These are phyloP conservation scores for Stachybotrys echinatus DNA, from an alignment of 2,329 filamentous ascomycete genomes.

Conservation along the genomic window DNA sequence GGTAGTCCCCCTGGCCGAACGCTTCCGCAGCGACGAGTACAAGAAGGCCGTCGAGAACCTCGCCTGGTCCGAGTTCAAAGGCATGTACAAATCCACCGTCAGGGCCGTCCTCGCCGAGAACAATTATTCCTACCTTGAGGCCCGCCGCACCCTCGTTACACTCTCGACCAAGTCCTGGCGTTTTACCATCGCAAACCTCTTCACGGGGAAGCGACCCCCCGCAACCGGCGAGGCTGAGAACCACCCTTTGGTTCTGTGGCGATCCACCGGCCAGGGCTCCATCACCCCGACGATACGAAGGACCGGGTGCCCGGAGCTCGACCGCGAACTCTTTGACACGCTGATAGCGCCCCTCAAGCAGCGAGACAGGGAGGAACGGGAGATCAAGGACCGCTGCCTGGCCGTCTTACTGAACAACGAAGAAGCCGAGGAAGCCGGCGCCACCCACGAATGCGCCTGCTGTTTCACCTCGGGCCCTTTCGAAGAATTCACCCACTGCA, in stretches of 20 bases:
- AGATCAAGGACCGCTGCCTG: conserved; percentile 46
- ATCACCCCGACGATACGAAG: conserved; percentile 57
- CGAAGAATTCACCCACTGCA: conserved; percentile 71
- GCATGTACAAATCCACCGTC: conserved; percentile 67
- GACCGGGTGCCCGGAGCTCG: conserved; percentile 61
- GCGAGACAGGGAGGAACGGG: conserved; percentile 35
- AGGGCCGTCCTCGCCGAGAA: conserved; percentile 74
- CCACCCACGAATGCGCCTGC: conserved; percentile 68
- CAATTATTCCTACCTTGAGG: conserved; percentile 73
- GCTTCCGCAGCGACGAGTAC: conserved; percentile 63
- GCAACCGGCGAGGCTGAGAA: conserved; percentile 49
- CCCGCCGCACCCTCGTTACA: conserved; percentile 62
- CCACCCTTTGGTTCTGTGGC: conserved; percentile 60
- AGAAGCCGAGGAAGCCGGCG: conserved; percentile 52
- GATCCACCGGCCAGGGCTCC: conserved; percentile 48
- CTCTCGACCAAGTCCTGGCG: conserved; percentile 73
- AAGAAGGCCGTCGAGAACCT: conserved; percentile 62
- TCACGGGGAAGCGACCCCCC: conserved; percentile 58
- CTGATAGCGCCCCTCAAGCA: conserved; percentile 49
- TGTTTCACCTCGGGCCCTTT: conserved; percentile 69
- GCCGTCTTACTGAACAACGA: conserved; percentile 50
- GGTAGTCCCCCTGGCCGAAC: conserved; percentile 53
- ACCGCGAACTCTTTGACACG: conserved; percentile 55
- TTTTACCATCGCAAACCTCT: conserved; percentile 65
- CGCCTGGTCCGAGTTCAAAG: conserved; percentile 71